phyloP scores from a whole-genome alignment of 1,284 basidiomycete genomes.

The Ganoderma lingzhi region DNA sequence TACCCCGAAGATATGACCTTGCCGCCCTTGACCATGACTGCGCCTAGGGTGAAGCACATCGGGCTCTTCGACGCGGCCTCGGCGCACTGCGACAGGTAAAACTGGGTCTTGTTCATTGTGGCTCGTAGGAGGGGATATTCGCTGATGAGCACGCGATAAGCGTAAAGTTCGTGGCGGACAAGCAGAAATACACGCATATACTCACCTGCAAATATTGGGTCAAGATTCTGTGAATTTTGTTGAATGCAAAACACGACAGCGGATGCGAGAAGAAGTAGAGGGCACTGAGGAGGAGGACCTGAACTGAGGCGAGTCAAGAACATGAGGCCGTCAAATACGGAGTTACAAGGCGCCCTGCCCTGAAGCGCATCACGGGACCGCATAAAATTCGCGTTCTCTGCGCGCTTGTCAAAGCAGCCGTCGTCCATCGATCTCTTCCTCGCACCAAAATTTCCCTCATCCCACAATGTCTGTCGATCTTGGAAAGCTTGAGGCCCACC shows the following conservation, averaged over 20 bases:
- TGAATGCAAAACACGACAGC: background rate
- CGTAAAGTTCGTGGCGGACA: background rate
- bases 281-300: background rate
- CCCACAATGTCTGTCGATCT: conserved; percentile 76
- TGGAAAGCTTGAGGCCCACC: conserved; percentile 84
- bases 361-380: conserved; percentile 30
- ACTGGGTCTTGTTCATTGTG: conserved; percentile 58
- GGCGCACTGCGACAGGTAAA: conserved; percentile 60
- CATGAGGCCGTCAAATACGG: conserved; percentile 20
- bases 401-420: conserved; percentile 17
- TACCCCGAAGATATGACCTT: conserved; percentile 61
- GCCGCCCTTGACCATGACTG: conserved; percentile 64
- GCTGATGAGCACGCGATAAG: conserved; percentile 1
- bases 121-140: background rate
- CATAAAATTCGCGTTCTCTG: conserved; percentile 30
- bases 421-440: conserved; percentile 38
- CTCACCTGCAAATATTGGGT: background rate
- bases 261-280: background rate
- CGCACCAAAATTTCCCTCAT: conserved; percentile 28
- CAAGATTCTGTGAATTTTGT: background rate
- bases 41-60: conserved; percentile 65
- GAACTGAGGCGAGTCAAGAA: background rate
- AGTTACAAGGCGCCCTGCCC: conserved; percentile 22
- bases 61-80: conserved; percentile 59
- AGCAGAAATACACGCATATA: background rate